Evolutionary conservation across 2,329 filamentous ascomycete species (phyloP).

Genomic region (Thelonectria olida): DNA sequence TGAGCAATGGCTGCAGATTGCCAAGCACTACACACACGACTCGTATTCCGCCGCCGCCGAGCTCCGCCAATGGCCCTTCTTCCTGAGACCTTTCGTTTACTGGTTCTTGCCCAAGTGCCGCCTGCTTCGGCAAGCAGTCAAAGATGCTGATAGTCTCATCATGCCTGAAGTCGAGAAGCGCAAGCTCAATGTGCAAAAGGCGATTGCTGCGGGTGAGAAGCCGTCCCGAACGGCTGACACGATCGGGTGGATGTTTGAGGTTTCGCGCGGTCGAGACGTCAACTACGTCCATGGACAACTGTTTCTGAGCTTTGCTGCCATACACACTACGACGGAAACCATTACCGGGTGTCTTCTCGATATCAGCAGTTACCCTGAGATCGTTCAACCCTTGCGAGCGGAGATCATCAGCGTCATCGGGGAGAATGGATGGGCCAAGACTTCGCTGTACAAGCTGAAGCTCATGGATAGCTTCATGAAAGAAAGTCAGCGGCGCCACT

Average conservation of each 20-base stretch:
- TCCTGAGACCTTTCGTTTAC: background rate
- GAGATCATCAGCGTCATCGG: conserved; percentile 50
- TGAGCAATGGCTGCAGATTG: conserved; percentile 56
- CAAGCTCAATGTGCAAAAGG: background rate
- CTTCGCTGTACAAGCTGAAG: conserved; percentile 48
- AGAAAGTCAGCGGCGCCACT: conserved; percentile 45
- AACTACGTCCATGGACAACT: conserved; percentile 64
- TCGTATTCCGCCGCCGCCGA: conserved; percentile 45
- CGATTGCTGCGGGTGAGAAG: conserved; percentile 6
- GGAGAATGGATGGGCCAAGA: conserved; percentile 48
- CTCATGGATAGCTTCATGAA: conserved; percentile 54
- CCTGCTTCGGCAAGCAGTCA: background rate
- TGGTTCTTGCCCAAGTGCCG: conserved; percentile 11
- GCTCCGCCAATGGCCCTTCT: conserved; percentile 51
- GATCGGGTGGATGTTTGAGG: conserved; percentile 55
- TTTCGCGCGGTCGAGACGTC: conserved; percentile 34
- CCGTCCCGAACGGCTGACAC: conserved; percentile 44
- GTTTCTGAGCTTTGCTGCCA: conserved; percentile 70
- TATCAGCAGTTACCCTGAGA: conserved; percentile 50
- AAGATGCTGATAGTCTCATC: background rate
- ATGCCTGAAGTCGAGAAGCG: conserved; percentile 7
- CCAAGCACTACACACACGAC: conserved; percentile 53
- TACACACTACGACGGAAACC: conserved; percentile 53
- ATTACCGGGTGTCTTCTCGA: conserved; percentile 50
- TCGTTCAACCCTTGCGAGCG: conserved; percentile 50